These are phyloP conservation scores for Globisporangium barbulae DNA, from an alignment of 352 stramenopile genomes.

Conservation along the genomic window DNA sequence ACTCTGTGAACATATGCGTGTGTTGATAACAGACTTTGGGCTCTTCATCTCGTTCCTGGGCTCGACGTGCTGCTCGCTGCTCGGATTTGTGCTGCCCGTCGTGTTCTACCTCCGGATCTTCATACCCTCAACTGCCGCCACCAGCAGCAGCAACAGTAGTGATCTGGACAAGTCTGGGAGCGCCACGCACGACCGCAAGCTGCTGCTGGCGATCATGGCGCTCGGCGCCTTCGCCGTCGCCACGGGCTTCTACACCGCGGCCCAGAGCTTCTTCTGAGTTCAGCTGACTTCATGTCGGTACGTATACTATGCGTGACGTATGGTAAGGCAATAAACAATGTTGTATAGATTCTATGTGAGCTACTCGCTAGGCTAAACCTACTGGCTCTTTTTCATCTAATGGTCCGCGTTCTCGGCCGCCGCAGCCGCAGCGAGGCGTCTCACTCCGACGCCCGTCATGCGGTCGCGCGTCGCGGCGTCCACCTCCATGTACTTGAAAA, in stretches of 20 bases:
- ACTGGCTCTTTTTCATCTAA: background rate
- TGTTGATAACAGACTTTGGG: slow-evolving; percentile 53
- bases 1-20: background rate
- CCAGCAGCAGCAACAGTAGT: background rate
- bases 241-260: slow-evolving; percentile 22
- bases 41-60: slow-evolving; percentile 77
- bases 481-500: slow-evolving; percentile 66
- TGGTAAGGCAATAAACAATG: slow-evolving; percentile 1
- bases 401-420: background rate
- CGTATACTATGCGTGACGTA: background rate
- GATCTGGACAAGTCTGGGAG: too few relatives aligned
- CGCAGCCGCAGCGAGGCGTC: background rate
- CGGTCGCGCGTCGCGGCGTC: slow-evolving; percentile 49
- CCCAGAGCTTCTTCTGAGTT: slow-evolving; percentile 18
- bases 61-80: slow-evolving; percentile 64
- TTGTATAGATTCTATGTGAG: slow-evolving; percentile 2
- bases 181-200: slow-evolving; percentile 1
- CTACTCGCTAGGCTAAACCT: background rate
- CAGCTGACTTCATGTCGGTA: background rate
- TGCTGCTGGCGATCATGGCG: slow-evolving; percentile 17
- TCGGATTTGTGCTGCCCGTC: slow-evolving; percentile 73
- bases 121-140: background rate
- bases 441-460: slow-evolving; percentile 22
- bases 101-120: slow-evolving; percentile 66
- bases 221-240: slow-evolving; percentile 20